These are phyloP conservation scores for Plasmodium relictum DNA, from an alignment of 169 alveolate species.

Conservation along the genomic window DNA sequence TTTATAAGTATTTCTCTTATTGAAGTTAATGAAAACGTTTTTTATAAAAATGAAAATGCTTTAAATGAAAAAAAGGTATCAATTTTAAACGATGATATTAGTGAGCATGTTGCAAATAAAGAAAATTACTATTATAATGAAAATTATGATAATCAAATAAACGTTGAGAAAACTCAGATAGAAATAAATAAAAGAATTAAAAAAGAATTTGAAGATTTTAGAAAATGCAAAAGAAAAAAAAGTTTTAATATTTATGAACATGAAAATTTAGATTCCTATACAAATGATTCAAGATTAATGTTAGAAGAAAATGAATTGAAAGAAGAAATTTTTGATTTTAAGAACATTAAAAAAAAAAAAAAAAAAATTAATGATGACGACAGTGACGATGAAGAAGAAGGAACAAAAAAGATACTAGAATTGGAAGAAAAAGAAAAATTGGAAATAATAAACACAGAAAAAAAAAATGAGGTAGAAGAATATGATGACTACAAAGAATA, in stretches of 20 bases:
- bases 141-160: neutral
- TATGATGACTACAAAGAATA: slow-evolving; percentile 36
- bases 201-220: slow-evolving; percentile 10
- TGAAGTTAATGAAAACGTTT: slow-evolving; percentile 50
- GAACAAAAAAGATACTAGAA: neutral
- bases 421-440: neutral
- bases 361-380: neutral
- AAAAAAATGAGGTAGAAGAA: slow-evolving; percentile 18
- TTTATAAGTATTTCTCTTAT: slow-evolving; percentile 64
- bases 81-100: neutral
- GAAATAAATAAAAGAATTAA: neutral
- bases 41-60: slow-evolving; percentile 24
- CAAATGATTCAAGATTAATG: slow-evolving; percentile 5
- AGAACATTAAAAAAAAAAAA: neutral
- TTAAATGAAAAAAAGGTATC: slow-evolving; percentile 15
- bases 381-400: neutral
- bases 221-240: neutral
- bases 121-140: neutral
- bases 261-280: neutral
- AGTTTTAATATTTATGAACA: neutral
- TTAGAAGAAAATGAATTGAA: neutral
- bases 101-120: neutral
- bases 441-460: slow-evolving; percentile 6
- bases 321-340: neutral
- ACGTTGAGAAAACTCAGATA: neutral